Base-by-base conservation (phyloP, 768 basidiomycete species). In the Kwoniella botswanensis region DNA sequence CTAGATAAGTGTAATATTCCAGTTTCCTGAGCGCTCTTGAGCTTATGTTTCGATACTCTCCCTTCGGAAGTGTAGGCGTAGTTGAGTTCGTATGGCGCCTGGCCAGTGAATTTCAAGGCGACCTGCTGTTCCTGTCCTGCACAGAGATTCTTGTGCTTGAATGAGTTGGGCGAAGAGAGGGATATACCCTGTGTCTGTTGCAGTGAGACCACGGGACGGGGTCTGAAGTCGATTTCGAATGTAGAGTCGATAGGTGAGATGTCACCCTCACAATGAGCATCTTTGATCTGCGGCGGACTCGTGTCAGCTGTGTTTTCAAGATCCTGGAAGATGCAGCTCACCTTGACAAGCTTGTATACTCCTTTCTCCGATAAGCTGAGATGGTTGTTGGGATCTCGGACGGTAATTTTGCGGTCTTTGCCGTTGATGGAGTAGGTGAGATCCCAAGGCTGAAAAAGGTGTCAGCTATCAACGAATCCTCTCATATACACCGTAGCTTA, bases 31-130 rank as follows among this genome's bases (percentile, higher is more conserved):
- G 82, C 80, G 15, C 50, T 57, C 59, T 80, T 80, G 26, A 82
- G 66, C 13, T 68, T 73, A 50, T 80, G 74, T 41, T 69, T 68
- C 18, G 63, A 70, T 13, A 76, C 73, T 26, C 68, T 65, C 4
- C 71, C 70, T 29, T 71, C 71, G 6, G 71, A 50, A 0, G 91
- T 92, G 65, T 93, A 88, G 74, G 93, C 92, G 83, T 95, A 97
- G 87, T 88, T 90, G 72, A 96, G 90, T 80, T 96, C 91, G 88
- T 95, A 98, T 0, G 94, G 94, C n/a, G 93, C 90, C 22, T 90
- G 89, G 62, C 94, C 94, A 92, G 76, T 88, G 57, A 98, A 85
- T 21, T 91, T 90, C n/a, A 98, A 86, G 71, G 93, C 92, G 62
- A 94, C 91, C 77, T 93, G 89, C 70, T 90, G 91, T 71, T 88